phyloP scores from a whole-genome alignment of 2,329 filamentous ascomycete genomes.

The Lachnellula hyalina region DNA sequence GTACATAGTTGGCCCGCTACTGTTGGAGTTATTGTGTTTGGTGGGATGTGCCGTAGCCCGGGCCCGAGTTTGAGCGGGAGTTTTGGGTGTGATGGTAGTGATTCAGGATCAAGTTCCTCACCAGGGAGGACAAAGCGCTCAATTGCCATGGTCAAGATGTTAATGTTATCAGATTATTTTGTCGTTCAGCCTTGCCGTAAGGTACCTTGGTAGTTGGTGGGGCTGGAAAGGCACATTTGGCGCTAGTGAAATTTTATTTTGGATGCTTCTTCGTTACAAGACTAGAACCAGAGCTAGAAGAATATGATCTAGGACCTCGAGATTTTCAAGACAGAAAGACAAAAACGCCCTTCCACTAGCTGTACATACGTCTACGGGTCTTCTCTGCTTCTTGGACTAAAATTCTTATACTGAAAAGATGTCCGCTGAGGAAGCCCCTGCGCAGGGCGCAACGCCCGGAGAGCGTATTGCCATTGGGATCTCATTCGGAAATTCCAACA shows the following conservation, averaged over 20 bases:
- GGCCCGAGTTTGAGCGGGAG: conserved; percentile 75
- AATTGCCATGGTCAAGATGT: conserved; percentile 24
- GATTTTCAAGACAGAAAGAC: conserved; percentile 1
- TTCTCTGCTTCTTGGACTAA: not conserved
- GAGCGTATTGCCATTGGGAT: conserved; percentile 81
- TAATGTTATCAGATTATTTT: not conserved
- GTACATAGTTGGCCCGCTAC: conserved; percentile 62
- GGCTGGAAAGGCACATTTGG: conserved; percentile 5
- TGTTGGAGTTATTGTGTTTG: conserved; percentile 65
- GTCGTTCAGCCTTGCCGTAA: conserved; percentile 29
- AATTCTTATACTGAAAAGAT: conserved; percentile 19
- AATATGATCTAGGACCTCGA: conserved; percentile 19
- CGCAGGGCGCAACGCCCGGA: conserved; percentile 40
- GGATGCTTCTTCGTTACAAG: not conserved
- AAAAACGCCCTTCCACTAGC: not conserved
- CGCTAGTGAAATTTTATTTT: conserved; percentile 29
- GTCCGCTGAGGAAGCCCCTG: conserved; percentile 24
- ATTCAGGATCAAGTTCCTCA: conserved; percentile 61
- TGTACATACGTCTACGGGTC: not conserved
- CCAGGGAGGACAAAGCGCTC: conserved; percentile 72
- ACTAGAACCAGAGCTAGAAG: not conserved
- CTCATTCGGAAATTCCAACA: conserved; percentile 97
- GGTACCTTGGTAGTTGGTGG: conserved; percentile 6
- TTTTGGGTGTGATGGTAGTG: conserved; percentile 63
- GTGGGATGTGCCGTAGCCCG: conserved; percentile 75